Evolutionary conservation across 2,329 filamentous ascomycete species (phyloP), one percentile per base, ranked within the genome.

Genomic region (Aspergillus sp.): DNA sequence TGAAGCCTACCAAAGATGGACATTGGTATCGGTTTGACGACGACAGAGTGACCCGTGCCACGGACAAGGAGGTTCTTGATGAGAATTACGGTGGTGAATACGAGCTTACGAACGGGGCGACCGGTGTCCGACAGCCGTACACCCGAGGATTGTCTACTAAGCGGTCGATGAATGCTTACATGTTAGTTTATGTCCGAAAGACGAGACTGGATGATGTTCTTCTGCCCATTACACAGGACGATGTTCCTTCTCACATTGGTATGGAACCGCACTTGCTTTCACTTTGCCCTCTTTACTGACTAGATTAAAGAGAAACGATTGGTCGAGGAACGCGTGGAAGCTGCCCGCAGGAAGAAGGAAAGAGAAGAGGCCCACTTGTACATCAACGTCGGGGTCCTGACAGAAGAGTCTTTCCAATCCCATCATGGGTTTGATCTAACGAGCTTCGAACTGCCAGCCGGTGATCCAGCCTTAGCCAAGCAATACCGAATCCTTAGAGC

Each of bases 1-100:
- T 98, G 57, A 96, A 95, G 64, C 93, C 94, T 0, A 81, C 84
- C 46, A 94, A 95, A 68, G 88, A 95, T 48, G 91, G 93, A 29
- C 82, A 88, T 72, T 98, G 95, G 72, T 97, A 94, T 75, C 93
- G 87, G 59, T 98, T 95, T 57, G 94, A 98, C 58, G 93, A 98
- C 53, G 93, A 98, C 61, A 86, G 90, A 53, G 93, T 98, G 33
- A 97, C 90, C n/a, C 88, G 87, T 52, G 91, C 90, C 1, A 96
- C 90, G 0, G 82, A 86, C 62, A 83, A 88, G 46, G 93, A 98
- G 64, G 91, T 94, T 0, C 71, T 97, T 29, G 93, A 97, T 60
- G 94, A 98, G 52, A 98, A 97, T 66, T 98, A 88, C 67, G 93
- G 93, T 36, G 93, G 93, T 42, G 89, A 95, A 60, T 94, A 90